Evolutionary conservation across 2,329 filamentous ascomycete species (phyloP), one percentile per base, ranked within the genome.

Genomic region (Neofusicoccum sp.): DNA sequence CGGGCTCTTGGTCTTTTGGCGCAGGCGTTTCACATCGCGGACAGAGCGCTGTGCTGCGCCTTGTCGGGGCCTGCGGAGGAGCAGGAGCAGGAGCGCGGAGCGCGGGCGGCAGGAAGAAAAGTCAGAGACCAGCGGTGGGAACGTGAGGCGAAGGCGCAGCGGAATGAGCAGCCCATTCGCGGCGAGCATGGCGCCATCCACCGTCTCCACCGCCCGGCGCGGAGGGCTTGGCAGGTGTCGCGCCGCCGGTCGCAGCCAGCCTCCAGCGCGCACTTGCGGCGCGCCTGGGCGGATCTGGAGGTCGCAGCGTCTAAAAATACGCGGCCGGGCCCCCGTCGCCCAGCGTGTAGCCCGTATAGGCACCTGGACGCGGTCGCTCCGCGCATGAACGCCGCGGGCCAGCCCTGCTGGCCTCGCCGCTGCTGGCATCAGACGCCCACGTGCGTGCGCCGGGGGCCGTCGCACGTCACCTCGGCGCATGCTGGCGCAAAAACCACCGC

Each of bases 291-390:
- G n/a, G 47, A 31, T 49, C 47, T 34, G 28, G 40, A 43, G 16
- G 36, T n/a, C n/a, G n/a, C n/a, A 24, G n/a, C 47, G 14, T 51
- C 47, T 51, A 51, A 51, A 51, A 51, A 51, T 51, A 51, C 47
- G 11, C 31, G 31, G 30, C 31, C 31, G 47, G 16, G 34, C 9
- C 49, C 34, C 34, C 47, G 40, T 43, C 24, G 43, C 26, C 24
- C 24, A 14, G 24, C 1, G 24, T 30, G n/a, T 43, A 43, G 8
- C 9, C 41, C 41, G 43, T 47, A 47, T 47, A 30, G 20, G 26
- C 26, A 26, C 14, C 43, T 47, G 5, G 43, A 24, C 41, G 12
- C 6, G 7, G 16, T 26, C 24, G n/a, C 14, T 26, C 9, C 24
- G 26, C 43, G 43, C 43, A 30, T 47, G 43, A 30, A 30, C 26